Evolutionary conservation across 371 early-diverging fungal species (phyloP), one percentile per base, ranked within the genome.

Genomic region (Lichtheimia ornata): DNA sequence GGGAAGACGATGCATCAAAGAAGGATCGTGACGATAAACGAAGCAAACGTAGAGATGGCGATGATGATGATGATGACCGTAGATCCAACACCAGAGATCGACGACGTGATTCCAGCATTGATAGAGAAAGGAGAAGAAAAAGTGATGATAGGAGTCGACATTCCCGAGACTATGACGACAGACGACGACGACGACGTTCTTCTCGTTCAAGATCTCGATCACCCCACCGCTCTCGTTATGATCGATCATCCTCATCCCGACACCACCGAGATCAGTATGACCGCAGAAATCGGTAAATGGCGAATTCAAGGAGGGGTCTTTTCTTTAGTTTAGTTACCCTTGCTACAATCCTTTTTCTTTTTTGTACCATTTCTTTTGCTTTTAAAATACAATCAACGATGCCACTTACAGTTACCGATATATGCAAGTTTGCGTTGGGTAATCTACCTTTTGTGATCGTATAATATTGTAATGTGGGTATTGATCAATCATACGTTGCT

Each of bases 181-280:
- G 42, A 14, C 40, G 50, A 35, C 59, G 50, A n/a, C 51, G 25
- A 0, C 11, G 13, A 41, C 45, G 40, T n/a, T 44, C 54, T n/a
- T 44, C 54, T 54, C 63, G 61, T 9, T 56, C 25, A 43, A 40
- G 52, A 22, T 47, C 61, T 17, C 51, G 44, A 41, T 50, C 55
- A 35, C 40, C 60, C 20, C 55, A 13, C 20, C 55, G 47, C 2
- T 47, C 47, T 9, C n/a, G 47, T 11, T 22, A 22, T 22, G 18
- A 22, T 22, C 47, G 17, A n/a, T 18, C n/a, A 15, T 45, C 45
- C 4, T 45, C 45, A n/a, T n/a, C 47, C 18, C 18, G 22, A 18
- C 47, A 22, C 11, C 47, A 22, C 7, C 7, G 22, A 18, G 17
- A 47, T 18, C 45, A 45, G n/a, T 18, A 18, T 47, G 18, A 47